phyloP scores from a whole-genome alignment of 2,329 filamentous ascomycete species.

The Immersiporthe knoxdaviesiana region DNA sequence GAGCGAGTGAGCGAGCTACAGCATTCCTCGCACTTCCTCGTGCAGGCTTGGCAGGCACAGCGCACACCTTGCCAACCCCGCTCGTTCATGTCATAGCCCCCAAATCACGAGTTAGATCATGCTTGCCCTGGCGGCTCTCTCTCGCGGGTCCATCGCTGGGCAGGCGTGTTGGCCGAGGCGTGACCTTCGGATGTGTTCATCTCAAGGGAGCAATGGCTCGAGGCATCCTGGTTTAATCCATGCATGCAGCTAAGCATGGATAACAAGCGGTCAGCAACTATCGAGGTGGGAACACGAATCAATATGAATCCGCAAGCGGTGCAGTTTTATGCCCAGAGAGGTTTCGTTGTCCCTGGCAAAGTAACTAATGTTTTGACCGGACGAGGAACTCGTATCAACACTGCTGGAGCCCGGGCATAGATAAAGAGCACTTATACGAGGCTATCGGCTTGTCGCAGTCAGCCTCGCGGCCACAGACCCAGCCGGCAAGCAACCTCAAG shows the following conservation, averaged over 20 bases:
- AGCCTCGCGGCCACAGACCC: neutral
- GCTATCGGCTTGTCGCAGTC: neutral
- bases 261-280: neutral
- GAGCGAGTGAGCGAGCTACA: neutral
- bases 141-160: too few species aligned
- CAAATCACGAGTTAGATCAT: neutral
- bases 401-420: neutral
- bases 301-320: neutral
- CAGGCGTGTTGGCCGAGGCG: too few species aligned
- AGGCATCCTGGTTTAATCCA: neutral
- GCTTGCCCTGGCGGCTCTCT: neutral
- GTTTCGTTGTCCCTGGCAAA: neutral
- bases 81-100: neutral
- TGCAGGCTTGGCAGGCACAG: neutral
- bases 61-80: neutral
- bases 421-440: slow-evolving; percentile 1
- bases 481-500: neutral
- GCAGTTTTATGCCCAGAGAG: too few species aligned
- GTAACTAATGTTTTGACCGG: neutral
- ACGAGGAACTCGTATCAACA: neutral
- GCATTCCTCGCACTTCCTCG: neutral
- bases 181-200: neutral
- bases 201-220: neutral
- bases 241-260: neutral
- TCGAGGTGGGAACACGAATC: neutral